Percentiles rank a stretch among this genome's conserved stretches.
Evolutionary conservation across 108 stramenopile species (phyloP).

Genomic region (Nitzschia sp.): DNA sequence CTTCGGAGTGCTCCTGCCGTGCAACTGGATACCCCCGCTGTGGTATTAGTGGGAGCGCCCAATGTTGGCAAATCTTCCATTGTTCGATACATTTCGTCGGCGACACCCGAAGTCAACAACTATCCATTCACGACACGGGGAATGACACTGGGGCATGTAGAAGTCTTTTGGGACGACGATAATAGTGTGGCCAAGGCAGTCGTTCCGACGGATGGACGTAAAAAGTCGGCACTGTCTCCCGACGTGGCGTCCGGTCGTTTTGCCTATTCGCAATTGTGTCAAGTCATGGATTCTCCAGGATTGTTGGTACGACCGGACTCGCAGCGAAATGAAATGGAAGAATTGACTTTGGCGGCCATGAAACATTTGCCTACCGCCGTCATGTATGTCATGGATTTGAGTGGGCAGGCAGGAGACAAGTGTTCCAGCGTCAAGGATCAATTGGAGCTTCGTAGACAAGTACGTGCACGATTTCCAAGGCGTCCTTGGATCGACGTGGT

Average conservation of each 20-base stretch:
- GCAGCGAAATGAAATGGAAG: slow-evolving; percentile 95
- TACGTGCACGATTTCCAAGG: slow-evolving; percentile 80
- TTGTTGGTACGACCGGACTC: slow-evolving; percentile 77
- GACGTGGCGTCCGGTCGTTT: slow-evolving; percentile 34
- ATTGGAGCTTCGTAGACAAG: slow-evolving; percentile 79
- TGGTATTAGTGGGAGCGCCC: slow-evolving; percentile 95
- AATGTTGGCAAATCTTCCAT: slow-evolving; percentile 97
- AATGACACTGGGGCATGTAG: slow-evolving; percentile 95
- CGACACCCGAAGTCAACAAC: slow-evolving; percentile 95
- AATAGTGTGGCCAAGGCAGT: slow-evolving; percentile 46
- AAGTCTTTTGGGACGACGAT: slow-evolving; percentile 82
- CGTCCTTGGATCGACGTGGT: slow-evolving; percentile 98
- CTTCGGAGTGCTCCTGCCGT: slow-evolving; percentile 90
- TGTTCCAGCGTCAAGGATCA: slow-evolving; percentile 86
- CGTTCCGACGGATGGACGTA: slow-evolving; percentile 34
- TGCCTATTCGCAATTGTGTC: slow-evolving; percentile 62
- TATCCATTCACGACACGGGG: slow-evolving; percentile 98
- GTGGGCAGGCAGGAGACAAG: slow-evolving; percentile 87
- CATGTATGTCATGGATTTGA: slow-evolving; percentile 96
- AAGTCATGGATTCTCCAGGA: slow-evolving; percentile 96
- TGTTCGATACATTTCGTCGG: slow-evolving; percentile 87
- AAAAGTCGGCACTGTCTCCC: slow-evolving; percentile 9
- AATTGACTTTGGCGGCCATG: slow-evolving; percentile 95
- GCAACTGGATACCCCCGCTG: slow-evolving; percentile 86
- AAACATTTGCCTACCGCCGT: slow-evolving; percentile 94